Evolutionary conservation across 495 filamentous ascomycete genomes (phyloP).

Genomic region (Penicillium taxi): DNA sequence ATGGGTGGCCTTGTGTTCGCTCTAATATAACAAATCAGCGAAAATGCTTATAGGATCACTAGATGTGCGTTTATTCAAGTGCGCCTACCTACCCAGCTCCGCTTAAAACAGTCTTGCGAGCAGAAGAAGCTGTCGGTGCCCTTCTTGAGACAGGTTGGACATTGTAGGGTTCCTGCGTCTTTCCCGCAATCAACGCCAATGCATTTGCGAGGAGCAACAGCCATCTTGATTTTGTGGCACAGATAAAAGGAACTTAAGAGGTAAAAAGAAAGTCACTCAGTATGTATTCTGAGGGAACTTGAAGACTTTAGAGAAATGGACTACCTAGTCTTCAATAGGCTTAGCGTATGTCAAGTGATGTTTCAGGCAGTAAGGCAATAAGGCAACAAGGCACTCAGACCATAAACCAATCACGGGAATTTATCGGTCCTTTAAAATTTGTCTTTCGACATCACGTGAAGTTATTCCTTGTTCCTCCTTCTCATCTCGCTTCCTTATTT

Average conservation of each 20-base stretch:
- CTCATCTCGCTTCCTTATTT: background rate
- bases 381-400: too few relatives aligned
- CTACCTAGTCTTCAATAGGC: too few relatives aligned
- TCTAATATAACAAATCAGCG: slow-evolving; percentile 47
- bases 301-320: too few relatives aligned
- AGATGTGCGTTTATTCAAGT: slow-evolving; percentile 21
- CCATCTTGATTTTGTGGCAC: slow-evolving; percentile 14
- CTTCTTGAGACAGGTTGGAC: slow-evolving; percentile 85
- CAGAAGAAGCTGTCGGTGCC: slow-evolving; percentile 94
- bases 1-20: slow-evolving; percentile 78
- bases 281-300: too few relatives aligned
- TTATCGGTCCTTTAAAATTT: too few relatives aligned
- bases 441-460: too few relatives aligned
- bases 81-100: slow-evolving; percentile 79
- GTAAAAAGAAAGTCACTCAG: too few relatives aligned
- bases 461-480: background rate
- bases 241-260: too few relatives aligned
- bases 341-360: too few relatives aligned
- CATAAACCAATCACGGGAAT: too few relatives aligned
- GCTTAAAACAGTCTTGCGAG: slow-evolving; percentile 97
- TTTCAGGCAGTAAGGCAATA: too few relatives aligned
- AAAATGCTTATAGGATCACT: slow-evolving; percentile 6
- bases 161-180: slow-evolving; percentile 75
- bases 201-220: slow-evolving; percentile 57
- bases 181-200: slow-evolving; percentile 74